Evolutionary conservation across 2,329 filamentous ascomycete genomes (phyloP).

Genomic region (Cladophialophora bantiana): DNA sequence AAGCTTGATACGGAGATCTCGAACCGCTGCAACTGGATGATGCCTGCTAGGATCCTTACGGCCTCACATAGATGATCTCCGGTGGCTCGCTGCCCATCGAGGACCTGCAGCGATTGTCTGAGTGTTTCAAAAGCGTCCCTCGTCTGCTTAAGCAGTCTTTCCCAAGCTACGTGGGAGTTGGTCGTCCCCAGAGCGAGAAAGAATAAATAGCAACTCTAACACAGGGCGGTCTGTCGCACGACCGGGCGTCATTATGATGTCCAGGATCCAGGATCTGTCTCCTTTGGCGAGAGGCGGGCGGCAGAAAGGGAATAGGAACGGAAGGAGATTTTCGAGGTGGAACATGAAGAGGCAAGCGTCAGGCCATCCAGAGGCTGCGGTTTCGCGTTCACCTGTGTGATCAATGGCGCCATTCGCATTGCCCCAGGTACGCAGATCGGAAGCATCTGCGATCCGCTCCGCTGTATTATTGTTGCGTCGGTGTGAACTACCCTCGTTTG

Average conservation of each 20-base stretch:
- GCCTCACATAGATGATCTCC: slow-evolving; percentile 22
- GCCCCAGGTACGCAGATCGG: background rate
- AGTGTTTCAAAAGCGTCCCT: slow-evolving; percentile 31
- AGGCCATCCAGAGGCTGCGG: slow-evolving; percentile 26
- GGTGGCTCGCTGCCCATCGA: slow-evolving; percentile 37
- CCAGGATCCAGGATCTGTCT: slow-evolving; percentile 68
- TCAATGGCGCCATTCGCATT: background rate
- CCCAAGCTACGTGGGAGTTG: slow-evolving; percentile 14
- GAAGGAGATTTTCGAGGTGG: slow-evolving; percentile 68
- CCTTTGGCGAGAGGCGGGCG: slow-evolving; percentile 62
- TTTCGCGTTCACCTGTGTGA: slow-evolving; percentile 15
- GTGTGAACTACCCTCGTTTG: background rate
- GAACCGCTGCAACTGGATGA: slow-evolving; percentile 48
- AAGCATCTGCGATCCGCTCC: background rate
- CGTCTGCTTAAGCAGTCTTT: slow-evolving; percentile 25
- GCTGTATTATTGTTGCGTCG: too few relatives aligned
- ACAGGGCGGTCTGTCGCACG: slow-evolving; percentile 64
- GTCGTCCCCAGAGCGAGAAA: slow-evolving; percentile 45
- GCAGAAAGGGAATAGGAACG: slow-evolving; percentile 70
- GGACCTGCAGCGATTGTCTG: slow-evolving; percentile 38
- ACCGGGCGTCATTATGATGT: slow-evolving; percentile 63
- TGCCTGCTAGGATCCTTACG: slow-evolving; percentile 44
- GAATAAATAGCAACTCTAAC: slow-evolving; percentile 65
- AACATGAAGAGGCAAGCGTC: slow-evolving; percentile 59
- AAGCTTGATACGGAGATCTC: slow-evolving; percentile 45